A percentile compares a stretch with the other conserved stretches of the same genome.
Evolutionary conservation across 2,329 filamentous ascomycete species (phyloP).

Genomic region (Lithohypha guttulata): DNA sequence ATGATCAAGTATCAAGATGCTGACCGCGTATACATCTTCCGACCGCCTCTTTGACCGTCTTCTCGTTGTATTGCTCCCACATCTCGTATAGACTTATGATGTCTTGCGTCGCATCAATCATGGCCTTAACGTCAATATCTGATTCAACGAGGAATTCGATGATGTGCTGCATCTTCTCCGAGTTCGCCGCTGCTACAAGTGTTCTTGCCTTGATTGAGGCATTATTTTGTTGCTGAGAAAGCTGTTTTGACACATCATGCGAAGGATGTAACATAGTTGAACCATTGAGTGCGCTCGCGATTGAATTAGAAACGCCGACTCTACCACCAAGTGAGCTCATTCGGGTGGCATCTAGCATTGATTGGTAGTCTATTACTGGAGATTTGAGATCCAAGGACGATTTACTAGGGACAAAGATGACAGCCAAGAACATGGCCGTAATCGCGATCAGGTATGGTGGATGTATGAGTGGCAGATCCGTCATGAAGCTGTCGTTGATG

Average conservation of each 20-base stretch:
- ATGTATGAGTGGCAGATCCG: conserved; percentile 75
- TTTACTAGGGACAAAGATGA: conserved; percentile 59
- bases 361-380: conserved; percentile 11
- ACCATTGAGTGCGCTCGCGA: conserved; percentile 3
- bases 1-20: conserved; percentile 47
- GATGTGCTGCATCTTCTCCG: conserved; percentile 55
- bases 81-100: conserved; percentile 79
- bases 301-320: conserved; percentile 7
- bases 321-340: conserved; percentile 19
- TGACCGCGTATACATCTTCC: conserved; percentile 51
- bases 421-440: conserved; percentile 69
- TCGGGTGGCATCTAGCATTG: conserved; percentile 14
- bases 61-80: conserved; percentile 57
- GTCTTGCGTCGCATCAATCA: conserved; percentile 85
- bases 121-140: conserved; percentile 68
- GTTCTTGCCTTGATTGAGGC: conserved; percentile 11
- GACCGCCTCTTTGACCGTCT: conserved; percentile 53
- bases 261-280: not conserved
- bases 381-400: conserved; percentile 2
- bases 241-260: conserved; percentile 6
- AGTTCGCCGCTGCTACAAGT: conserved; percentile 21
- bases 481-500: conserved; percentile 87
- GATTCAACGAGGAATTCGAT: conserved; percentile 78
- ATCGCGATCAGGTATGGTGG: conserved; percentile 83
- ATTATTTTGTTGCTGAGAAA: conserved; percentile 13